Percentiles rank a stretch among this genome's conserved stretches.
Conservation (phyloP, 176 grass and related monocot genomes). For the Alloteropsis semialata region DNA sequence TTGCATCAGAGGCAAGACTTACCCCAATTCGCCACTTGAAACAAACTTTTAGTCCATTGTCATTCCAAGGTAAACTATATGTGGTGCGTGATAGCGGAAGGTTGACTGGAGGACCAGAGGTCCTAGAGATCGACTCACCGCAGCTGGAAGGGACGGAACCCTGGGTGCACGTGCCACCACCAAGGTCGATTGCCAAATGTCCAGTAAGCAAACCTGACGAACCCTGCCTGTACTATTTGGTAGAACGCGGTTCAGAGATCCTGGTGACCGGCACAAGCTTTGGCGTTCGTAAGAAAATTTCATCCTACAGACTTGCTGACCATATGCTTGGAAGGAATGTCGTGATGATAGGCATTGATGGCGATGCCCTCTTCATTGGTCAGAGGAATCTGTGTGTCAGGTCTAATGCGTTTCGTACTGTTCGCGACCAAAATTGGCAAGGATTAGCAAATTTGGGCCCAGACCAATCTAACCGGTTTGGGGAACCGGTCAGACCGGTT, state of each 20-base stretch:
- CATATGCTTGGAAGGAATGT: background rate
- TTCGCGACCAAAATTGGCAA: too few relatives aligned
- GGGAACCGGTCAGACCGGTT: too few relatives aligned
- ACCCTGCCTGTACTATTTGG: background rate
- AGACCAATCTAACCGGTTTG: too few relatives aligned
- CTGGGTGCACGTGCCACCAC: background rate
- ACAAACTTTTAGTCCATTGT: background rate
- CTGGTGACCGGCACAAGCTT: background rate
- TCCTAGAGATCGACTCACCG: background rate
- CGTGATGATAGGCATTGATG: background rate
- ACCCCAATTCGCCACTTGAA: slow-evolving; percentile 14
- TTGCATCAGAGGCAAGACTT: background rate
- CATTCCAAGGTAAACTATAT: background rate
- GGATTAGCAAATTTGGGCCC: too few relatives aligned
- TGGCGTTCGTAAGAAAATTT: background rate
- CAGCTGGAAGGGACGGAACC: background rate
- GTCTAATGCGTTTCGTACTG: background rate
- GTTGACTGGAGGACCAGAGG: too few relatives aligned
- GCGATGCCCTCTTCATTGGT: background rate
- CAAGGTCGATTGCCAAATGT: background rate
- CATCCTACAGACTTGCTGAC: background rate
- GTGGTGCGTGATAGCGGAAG: background rate
- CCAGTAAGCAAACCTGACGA: background rate
- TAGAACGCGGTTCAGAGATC: background rate
- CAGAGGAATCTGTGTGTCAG: background rate